Evolutionary conservation across 2,329 filamentous ascomycete genomes (phyloP), one percentile per base, ranked within the genome.

Genomic region (Cercospora janseana): DNA sequence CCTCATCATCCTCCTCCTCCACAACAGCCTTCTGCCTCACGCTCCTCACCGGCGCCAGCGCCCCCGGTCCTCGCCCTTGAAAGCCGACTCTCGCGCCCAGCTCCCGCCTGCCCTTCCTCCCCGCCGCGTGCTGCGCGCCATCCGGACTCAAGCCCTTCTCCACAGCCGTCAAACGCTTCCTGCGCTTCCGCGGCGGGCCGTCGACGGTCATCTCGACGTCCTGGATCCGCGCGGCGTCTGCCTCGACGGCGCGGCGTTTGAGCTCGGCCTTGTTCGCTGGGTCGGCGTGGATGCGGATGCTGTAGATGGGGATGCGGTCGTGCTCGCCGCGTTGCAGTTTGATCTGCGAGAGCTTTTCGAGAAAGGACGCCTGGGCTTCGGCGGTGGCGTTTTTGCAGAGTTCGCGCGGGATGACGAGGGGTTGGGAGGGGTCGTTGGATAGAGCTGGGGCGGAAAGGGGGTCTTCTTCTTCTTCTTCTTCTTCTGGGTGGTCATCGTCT

Each of bases 251-350:
- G 20, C 31, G 44, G 38, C 54, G 40, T 10, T 55, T 48, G 7
- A 63, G 55, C 46, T 56, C 52, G 4, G 55, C 58, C 40, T 54
- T 48, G 37, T 60, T 60, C 9, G 45, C 24, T 1, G 61, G 61
- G n/a, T 49, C 42, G 8, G 46, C 49, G 32, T 65, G 63, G 18
- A 51, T 42, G 47, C 55, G 60, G 45, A 68, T 55, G 23, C 52
- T 57, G 38, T 58, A 53, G 26, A 65, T 48, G 6, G 66, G 65
- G 10, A 69, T 59, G 4, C 54, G 55, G 48, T 69, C 67, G 1
- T 52, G 58, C 27, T 75, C 72, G 28, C 72, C 72, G 48, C 68
- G 67, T 49, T 66, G 67, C 3, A 64, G 64, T 54, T 75, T 75
- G 23, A 69, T 66, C 12, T 66, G 63, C 16, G 72, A 71, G 12